These are phyloP conservation scores for Nakazawaea laoshanensis DNA, from an alignment of 805 yeast genomes.

Conservation along the genomic window DNA sequence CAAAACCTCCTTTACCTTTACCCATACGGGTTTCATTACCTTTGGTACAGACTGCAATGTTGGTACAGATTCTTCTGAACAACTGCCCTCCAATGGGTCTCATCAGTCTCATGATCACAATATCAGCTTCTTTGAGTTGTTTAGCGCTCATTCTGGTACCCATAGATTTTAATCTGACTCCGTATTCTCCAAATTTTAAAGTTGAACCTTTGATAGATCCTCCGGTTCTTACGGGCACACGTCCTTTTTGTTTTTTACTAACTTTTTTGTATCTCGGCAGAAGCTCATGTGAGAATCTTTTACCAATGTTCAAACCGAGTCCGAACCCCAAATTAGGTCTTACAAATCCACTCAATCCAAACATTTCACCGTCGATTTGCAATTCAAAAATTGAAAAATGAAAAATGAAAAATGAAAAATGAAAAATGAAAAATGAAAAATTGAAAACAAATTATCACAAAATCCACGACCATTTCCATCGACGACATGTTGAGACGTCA, in stretches of 20 bases:
- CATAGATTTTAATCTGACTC: slow-evolving; percentile 80
- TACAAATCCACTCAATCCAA: too few relatives aligned
- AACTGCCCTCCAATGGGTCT: slow-evolving; percentile 71
- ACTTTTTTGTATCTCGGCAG: slow-evolving; percentile 69
- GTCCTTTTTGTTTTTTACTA: slow-evolving; percentile 83
- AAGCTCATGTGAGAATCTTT: slow-evolving; percentile 53
- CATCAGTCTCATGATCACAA: slow-evolving; percentile 72
- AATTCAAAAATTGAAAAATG: too few relatives aligned
- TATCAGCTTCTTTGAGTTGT: slow-evolving; percentile 87
- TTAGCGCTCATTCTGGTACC: slow-evolving; percentile 82
- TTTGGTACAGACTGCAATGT: slow-evolving; percentile 86
- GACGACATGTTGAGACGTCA: neutral
- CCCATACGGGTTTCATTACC: slow-evolving; percentile 99
- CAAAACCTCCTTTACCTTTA: slow-evolving; percentile 97
- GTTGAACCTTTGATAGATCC: slow-evolving; percentile 88
- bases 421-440: too few relatives aligned
- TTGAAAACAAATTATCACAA: too few relatives aligned
- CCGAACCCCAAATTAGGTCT: slow-evolving; percentile 1
- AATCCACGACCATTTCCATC: too few relatives aligned
- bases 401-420: too few relatives aligned
- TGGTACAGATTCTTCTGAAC: slow-evolving; percentile 75
- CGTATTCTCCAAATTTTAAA: slow-evolving; percentile 73
- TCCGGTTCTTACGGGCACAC: slow-evolving; percentile 91
- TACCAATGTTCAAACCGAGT: slow-evolving; percentile 12
- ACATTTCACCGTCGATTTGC: too few relatives aligned